Percentiles rank a stretch among this genome's conserved stretches.
phyloP scores from a whole-genome alignment of 2,329 filamentous ascomycete species.

The Xylariales sp. region DNA sequence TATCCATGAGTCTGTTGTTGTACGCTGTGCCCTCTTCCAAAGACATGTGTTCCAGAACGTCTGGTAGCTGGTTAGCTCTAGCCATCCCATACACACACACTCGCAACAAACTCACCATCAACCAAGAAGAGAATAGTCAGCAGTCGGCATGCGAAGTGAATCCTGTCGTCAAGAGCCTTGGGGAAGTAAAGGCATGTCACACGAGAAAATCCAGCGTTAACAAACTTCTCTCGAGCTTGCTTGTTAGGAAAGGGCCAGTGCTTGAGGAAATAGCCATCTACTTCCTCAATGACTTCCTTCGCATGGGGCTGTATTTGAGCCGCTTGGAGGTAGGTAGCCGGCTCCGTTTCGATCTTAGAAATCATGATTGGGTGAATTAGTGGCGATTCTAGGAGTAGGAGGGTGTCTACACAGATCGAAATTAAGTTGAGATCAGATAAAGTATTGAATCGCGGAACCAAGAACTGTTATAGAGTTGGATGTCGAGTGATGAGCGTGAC shows the following conservation, averaged over 20 bases:
- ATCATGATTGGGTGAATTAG: neutral
- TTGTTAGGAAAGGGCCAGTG: constrained; percentile 53
- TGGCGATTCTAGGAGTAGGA: neutral
- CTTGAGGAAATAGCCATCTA: constrained; percentile 54
- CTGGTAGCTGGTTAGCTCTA: constrained; percentile 16
- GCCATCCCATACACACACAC: too few species aligned
- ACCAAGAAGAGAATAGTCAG: constrained; percentile 56
- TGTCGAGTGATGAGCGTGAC: neutral
- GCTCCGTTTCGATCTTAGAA: constrained; percentile 10
- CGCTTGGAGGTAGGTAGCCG: constrained; percentile 4
- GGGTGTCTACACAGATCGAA: too few species aligned
- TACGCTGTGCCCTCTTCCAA: constrained; percentile 9
- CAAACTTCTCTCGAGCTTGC: constrained; percentile 49
- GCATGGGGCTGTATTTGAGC: constrained; percentile 42
- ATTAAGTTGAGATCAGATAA: neutral
- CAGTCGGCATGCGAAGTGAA: constrained; percentile 53
- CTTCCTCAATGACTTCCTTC: constrained; percentile 47
- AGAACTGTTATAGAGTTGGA: neutral
- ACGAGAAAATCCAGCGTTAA: constrained; percentile 49
- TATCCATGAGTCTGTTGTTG: constrained; percentile 48
- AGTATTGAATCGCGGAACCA: neutral
- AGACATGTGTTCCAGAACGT: constrained; percentile 27
- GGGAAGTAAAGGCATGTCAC: constrained; percentile 56
- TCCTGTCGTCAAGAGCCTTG: constrained; percentile 52
- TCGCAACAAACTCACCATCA: constrained; percentile 50